Evolutionary conservation across 2,329 filamentous ascomycete species (phyloP), one percentile per base, ranked within the genome.

Genomic region (Drechmeria coniospora): DNA sequence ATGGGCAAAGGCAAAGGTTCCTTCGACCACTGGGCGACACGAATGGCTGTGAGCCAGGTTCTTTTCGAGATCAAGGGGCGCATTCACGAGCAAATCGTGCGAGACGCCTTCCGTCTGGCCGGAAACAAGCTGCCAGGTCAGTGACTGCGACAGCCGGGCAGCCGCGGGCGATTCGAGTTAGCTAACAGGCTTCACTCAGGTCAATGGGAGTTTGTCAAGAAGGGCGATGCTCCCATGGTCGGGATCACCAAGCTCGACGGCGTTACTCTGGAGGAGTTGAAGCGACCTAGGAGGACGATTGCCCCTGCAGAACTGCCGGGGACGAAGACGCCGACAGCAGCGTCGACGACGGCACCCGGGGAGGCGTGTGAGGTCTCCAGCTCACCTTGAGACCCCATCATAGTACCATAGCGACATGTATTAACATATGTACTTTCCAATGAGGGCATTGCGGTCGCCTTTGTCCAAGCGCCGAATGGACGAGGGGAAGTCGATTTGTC

Each of bases 1-100:
- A 98, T 98, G 92, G 90, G 90, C 53, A 98, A 95, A 59, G 90
- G 90, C 57, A 98, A 98, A 54, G 90, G 90, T 42, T 80, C 77
- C 36, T 95, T 98, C 49, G 90, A 98, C 51, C 82, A 92, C 49
- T 98, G 90, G 90, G 84, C 87, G 4, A 73, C 79, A 14, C 74
- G 87, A 54, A 75, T 95, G 40, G 74, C 83, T 7, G 82, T 95
- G 28, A 93, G 80, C 56, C 81, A 90, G 52, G 73, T 98, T 26
- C 63, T 94, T 13, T 92, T 98, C 41, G 90, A 98, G 57, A 59
- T 98, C 40, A 84, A 83, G 54, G 90, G 90, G 25, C 72, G 84
- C 42, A 49, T 95, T 37, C 90, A 98, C 68, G 90, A 98, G 62
- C 81, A 93, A 59, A 74, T 98, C 38, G 86, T 81, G 14, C 73